Evolutionary conservation across 78 protist genomes (phyloP).

Genomic region (Tieghemostelium lacteum): DNA sequence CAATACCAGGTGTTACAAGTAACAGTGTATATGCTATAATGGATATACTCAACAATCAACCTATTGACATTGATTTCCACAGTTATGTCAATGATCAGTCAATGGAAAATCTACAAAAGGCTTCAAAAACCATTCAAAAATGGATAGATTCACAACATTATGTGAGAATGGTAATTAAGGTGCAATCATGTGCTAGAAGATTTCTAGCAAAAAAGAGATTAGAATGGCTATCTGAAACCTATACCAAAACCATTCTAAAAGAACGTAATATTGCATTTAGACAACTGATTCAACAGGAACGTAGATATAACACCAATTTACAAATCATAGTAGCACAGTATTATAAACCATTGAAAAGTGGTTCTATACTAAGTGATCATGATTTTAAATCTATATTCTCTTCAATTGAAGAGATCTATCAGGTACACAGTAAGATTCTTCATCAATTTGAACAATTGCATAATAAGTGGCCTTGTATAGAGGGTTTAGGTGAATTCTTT

Average conservation of each 20-base stretch:
- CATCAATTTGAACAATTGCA: slow-evolving; percentile 50
- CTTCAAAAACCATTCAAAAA: not conserved
- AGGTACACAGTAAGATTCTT: slow-evolving; percentile 36
- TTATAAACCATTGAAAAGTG: slow-evolving; percentile 25
- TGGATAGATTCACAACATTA: slow-evolving; percentile 49
- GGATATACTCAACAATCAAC: slow-evolving; percentile 46
- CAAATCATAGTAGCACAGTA: slow-evolving; percentile 20
- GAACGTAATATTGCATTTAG: slow-evolving; percentile 70
- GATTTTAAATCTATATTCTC: slow-evolving; percentile 52
- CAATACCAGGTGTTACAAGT: slow-evolving; percentile 40
- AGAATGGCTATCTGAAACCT: slow-evolving; percentile 47
- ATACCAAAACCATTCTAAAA: slow-evolving; percentile 24
- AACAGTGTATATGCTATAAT: slow-evolving; percentile 17
- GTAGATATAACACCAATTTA: slow-evolving; percentile 35
- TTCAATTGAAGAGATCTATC: slow-evolving; percentile 44
- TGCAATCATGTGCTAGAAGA: slow-evolving; percentile 75
- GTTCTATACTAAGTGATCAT: not conserved
- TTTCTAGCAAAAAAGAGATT: slow-evolving; percentile 41
- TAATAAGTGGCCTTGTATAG: slow-evolving; percentile 47
- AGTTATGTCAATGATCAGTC: not conserved
- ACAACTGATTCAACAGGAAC: slow-evolving; percentile 42
- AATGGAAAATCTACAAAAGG: not conserved
- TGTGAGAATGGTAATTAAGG: slow-evolving; percentile 39
- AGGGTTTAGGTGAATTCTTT: slow-evolving; percentile 68
- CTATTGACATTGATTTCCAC: slow-evolving; percentile 12